phyloP scores from a whole-genome alignment of 768 basidiomycete genomes.

The Solioccasus polychromus region DNA sequence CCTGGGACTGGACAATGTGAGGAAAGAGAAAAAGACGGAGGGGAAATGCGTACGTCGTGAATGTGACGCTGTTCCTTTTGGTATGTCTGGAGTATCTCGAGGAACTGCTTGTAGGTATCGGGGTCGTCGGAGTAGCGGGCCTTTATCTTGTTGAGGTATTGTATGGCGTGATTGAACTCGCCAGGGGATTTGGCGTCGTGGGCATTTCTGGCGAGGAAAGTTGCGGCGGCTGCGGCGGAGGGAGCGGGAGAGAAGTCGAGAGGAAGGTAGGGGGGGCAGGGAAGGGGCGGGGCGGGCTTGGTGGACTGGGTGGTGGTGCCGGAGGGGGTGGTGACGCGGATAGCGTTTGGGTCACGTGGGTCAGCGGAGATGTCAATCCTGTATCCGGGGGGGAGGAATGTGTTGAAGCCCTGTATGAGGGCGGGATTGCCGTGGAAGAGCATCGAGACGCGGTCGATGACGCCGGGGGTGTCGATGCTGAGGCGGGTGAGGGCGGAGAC shows the following conservation, averaged over 20 bases:
- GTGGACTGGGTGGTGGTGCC: constrained; percentile 71
- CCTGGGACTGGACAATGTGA: constrained; percentile 52
- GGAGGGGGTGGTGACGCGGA: constrained; percentile 78
- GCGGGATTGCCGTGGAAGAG: constrained; percentile 88
- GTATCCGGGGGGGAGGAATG: constrained; percentile 92
- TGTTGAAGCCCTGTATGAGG: constrained; percentile 97
- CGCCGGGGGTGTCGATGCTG: constrained; percentile 96
- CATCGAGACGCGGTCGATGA: constrained; percentile 91
- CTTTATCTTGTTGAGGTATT: constrained; percentile 99
- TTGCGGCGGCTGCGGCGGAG: constrained; percentile 59
- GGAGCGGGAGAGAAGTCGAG: constrained; percentile 46
- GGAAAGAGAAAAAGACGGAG: not conserved
- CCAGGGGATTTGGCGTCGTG: constrained; percentile 52
- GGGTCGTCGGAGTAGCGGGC: constrained; percentile 82
- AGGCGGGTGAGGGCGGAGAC: constrained; percentile 6
- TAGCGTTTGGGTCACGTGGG: constrained; percentile 65
- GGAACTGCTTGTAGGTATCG: constrained; percentile 89
- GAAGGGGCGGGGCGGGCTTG: constrained; percentile 29
- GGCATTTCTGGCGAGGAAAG: constrained; percentile 53
- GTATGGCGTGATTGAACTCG: constrained; percentile 93
- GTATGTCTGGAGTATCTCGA: constrained; percentile 85
- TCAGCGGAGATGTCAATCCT: constrained; percentile 83
- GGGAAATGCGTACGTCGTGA: constrained; percentile 57
- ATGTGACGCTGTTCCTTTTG: constrained; percentile 77
- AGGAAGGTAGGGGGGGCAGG: constrained; percentile 38